Percentiles rank a stretch among this genome's conserved stretches.
These are phyloP conservation scores for Coccomyxa sp. DNA, from an alignment of 139 green algal genomes.

Conservation along the genomic window DNA sequence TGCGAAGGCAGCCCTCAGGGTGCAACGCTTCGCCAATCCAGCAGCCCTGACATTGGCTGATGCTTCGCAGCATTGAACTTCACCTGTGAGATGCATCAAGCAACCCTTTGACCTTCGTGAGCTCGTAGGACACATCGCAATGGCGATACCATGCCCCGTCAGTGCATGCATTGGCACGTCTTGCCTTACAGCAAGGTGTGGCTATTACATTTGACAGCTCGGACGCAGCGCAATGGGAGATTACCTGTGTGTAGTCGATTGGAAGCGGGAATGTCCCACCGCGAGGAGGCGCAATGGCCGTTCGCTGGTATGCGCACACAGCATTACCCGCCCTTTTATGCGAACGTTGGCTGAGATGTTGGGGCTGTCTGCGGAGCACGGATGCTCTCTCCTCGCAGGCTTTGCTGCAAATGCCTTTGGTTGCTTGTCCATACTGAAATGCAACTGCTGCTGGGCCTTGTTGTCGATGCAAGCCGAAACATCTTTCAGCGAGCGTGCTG, in stretches of 20 bases:
- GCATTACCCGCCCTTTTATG: not conserved
- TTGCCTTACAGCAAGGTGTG: not conserved
- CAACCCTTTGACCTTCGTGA: not conserved
- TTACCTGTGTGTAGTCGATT: slow-evolving; percentile 19
- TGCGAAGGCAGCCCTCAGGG: not conserved
- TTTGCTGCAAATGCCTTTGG: too few species aligned
- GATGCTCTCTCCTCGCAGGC: too few species aligned
- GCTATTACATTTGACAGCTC: not conserved
- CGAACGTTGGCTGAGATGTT: too few species aligned
- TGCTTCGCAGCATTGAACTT: not conserved
- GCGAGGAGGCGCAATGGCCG: not conserved
- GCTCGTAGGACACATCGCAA: not conserved
- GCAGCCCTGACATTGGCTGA: not conserved
- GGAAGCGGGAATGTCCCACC: slow-evolving; percentile 14
- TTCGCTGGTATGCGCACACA: not conserved
- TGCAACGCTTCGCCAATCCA: not conserved
- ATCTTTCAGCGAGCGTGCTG: too few species aligned
- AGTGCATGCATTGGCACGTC: not conserved
- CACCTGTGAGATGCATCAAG: not conserved
- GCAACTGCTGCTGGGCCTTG: too few species aligned
- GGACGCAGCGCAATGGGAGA: too few species aligned
- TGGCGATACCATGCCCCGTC: not conserved
- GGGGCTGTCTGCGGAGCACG: too few species aligned
- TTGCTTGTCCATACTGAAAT: too few species aligned
- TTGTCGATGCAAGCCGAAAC: too few species aligned